Evolutionary conservation across 2,329 filamentous ascomycete genomes (phyloP).

Genomic region (Alternaria panax): DNA sequence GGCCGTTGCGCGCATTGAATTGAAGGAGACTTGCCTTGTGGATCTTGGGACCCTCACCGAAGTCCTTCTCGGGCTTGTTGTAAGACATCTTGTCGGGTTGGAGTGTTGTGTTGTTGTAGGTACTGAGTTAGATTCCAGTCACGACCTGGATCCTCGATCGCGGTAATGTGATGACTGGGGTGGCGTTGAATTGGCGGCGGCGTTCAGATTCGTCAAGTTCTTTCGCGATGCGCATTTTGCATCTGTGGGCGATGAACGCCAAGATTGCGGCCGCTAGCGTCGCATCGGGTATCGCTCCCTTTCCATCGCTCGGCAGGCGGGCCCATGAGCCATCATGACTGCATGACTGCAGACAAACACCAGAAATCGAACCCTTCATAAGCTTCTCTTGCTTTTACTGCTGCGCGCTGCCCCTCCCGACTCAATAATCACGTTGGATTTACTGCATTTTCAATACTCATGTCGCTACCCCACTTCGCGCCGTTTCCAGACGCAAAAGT

Average conservation of each 20-base stretch:
- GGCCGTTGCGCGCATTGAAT: background rate
- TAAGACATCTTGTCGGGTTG: constrained; percentile 45
- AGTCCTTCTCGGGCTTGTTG: constrained; percentile 90
- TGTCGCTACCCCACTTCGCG: constrained; percentile 73
- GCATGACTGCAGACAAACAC: constrained; percentile 22
- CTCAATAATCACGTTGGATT: background rate
- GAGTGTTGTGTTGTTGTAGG: constrained; percentile 30
- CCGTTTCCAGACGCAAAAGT: constrained; percentile 76
- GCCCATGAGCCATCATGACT: constrained; percentile 39
- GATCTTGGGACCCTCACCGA: constrained; percentile 91
- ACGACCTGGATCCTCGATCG: constrained; percentile 57
- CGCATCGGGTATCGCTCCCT: constrained; percentile 25
- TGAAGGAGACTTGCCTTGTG: constrained; percentile 64
- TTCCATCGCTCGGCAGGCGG: constrained; percentile 10
- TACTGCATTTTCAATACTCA: constrained; percentile 19
- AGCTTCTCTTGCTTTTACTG: background rate
- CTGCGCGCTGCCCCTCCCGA: background rate
- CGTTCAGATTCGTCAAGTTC: constrained; percentile 34
- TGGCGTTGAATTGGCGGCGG: constrained; percentile 37
- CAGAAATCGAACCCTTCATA: constrained; percentile 4
- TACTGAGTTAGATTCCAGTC: constrained; percentile 49
- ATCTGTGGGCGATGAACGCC: constrained; percentile 21
- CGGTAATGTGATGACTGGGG: constrained; percentile 64
- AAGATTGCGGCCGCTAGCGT: constrained; percentile 44
- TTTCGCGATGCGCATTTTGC: constrained; percentile 19